A percentile compares a stretch with the other conserved stretches of the same genome.
Conservation (phyloP, 2,329 filamentous ascomycete species). For the Diplodia scrobiculata region DNA sequence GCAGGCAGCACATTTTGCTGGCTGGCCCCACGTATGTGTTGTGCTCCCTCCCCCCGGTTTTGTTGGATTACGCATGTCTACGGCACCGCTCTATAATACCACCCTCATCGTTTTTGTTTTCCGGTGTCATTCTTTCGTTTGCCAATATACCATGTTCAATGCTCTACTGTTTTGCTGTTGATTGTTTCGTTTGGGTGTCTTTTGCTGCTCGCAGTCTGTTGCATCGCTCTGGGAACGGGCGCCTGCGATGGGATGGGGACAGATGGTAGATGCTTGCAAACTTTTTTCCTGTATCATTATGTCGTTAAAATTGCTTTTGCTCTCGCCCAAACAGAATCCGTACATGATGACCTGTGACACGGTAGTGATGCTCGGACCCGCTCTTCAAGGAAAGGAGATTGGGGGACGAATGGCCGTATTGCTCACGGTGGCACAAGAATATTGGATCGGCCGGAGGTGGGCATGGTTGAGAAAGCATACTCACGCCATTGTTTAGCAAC, state of each 20-base stretch:
- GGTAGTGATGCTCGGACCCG: not conserved
- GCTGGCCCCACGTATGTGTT: constrained; percentile 30
- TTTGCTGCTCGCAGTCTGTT: constrained; percentile 7
- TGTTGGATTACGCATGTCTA: constrained; percentile 26
- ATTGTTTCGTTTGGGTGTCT: constrained; percentile 2
- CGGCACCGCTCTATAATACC: constrained; percentile 28
- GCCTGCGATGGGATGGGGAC: not conserved
- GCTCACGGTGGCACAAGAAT: constrained; percentile 11
- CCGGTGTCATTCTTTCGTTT: constrained; percentile 28
- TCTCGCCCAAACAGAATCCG: constrained; percentile 5
- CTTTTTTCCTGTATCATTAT: constrained; percentile 27
- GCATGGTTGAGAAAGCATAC: not conserved
- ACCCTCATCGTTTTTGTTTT: constrained; percentile 20
- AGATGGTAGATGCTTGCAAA: not conserved
- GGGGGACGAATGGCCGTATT: not conserved
- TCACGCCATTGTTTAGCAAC: constrained; percentile 8
- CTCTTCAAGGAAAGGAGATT: not conserved
- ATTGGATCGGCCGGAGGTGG: not conserved
- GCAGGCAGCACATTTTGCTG: constrained; percentile 26
- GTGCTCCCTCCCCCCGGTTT: constrained; percentile 25
- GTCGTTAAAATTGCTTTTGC: constrained; percentile 26
- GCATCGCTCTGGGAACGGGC: constrained; percentile 9
- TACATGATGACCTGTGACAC: constrained; percentile 11
- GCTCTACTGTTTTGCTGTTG: constrained; percentile 1
- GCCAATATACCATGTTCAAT: constrained; percentile 30